These are phyloP conservation scores for Eremochloa ophiuroides DNA, from an alignment of 176 grass and related monocot species.

Conservation along the genomic window DNA sequence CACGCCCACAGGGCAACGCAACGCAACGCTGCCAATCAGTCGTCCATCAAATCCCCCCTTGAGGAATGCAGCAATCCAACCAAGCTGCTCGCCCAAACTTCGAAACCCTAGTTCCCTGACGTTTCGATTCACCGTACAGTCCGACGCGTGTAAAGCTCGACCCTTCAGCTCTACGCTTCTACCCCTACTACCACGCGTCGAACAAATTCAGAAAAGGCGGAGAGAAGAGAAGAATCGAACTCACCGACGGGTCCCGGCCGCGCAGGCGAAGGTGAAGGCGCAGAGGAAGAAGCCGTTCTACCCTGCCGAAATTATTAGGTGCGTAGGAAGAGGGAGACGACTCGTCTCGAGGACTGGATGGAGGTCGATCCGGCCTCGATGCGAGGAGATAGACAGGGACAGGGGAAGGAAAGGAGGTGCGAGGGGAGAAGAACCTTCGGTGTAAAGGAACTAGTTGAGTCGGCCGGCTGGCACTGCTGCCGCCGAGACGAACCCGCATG, in stretches of 20 bases:
- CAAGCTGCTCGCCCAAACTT: not conserved
- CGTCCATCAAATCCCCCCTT: not conserved
- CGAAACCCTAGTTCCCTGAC: not conserved
- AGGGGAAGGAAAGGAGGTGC: not conserved
- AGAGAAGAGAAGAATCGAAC: conserved; percentile 1
- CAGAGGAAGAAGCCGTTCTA: not conserved
- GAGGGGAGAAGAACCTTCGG: conserved; percentile 26
- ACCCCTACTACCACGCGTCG: not conserved
- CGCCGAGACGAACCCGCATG: not conserved
- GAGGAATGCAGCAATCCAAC: conserved; percentile 21
- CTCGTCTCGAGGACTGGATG: conserved; percentile 1
- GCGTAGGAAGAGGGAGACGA: not conserved
- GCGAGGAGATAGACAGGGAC: not conserved
- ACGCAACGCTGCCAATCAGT: not conserved
- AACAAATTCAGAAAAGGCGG: not conserved
- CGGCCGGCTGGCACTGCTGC: not conserved
- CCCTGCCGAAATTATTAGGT: conserved; percentile 9
- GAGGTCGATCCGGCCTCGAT: conserved; percentile 19
- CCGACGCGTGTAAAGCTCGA: not conserved
- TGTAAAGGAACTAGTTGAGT: conserved; percentile 9
- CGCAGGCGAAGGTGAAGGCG: not conserved
- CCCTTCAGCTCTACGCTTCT: not conserved
- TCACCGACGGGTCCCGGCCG: not conserved
- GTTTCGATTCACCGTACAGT: not conserved
- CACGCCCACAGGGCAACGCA: no score